A percentile compares a stretch with the other conserved stretches of the same genome.
phyloP scores from a whole-genome alignment of 2,329 filamentous ascomycete genomes.

The Microdochium trichocladiopsis region DNA sequence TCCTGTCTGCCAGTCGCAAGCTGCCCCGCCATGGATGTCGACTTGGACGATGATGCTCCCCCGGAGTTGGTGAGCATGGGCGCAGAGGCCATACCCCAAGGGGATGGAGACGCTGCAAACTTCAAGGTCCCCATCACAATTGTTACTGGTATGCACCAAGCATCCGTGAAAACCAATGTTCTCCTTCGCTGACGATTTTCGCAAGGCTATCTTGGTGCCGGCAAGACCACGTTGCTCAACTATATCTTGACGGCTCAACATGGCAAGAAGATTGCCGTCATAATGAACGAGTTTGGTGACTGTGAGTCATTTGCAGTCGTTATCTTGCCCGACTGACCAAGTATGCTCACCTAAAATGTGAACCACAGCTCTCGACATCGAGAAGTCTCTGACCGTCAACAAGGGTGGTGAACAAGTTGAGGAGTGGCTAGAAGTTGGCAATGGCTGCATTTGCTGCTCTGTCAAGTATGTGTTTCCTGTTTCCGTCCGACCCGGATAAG shows the following conservation, averaged over 20 bases:
- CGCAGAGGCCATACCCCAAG: conserved; percentile 20
- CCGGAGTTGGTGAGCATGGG: conserved; percentile 51
- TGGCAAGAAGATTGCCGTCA: conserved; percentile 96
- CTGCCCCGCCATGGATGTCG: conserved; percentile 43
- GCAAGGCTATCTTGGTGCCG: conserved; percentile 84
- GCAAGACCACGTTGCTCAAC: conserved; percentile 92
- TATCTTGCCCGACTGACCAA: conserved; percentile 3
- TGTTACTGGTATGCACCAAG: conserved; percentile 55
- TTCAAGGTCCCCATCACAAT: conserved; percentile 77
- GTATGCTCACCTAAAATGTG: conserved; percentile 1
- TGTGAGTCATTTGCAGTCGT: conserved; percentile 41
- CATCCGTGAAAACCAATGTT: conserved; percentile 1
- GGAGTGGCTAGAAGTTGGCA: conserved; percentile 93
- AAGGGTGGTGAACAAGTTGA: conserved; percentile 76
- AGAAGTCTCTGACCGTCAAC: conserved; percentile 89
- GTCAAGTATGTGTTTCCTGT: conserved; percentile 59
- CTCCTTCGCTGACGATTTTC: conserved; percentile 1
- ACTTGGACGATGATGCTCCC: conserved; percentile 54
- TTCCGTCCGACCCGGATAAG: neutral
- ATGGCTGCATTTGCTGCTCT: conserved; percentile 96
- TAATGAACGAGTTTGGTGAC: conserved; percentile 88
- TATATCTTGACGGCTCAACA: conserved; percentile 93
- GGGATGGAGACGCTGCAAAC: conserved; percentile 39
- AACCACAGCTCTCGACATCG: conserved; percentile 78
- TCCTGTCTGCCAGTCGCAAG: neutral